phyloP scores from a whole-genome alignment of 108 stramenopile species.

The Cylindrotheca fusiformis region DNA sequence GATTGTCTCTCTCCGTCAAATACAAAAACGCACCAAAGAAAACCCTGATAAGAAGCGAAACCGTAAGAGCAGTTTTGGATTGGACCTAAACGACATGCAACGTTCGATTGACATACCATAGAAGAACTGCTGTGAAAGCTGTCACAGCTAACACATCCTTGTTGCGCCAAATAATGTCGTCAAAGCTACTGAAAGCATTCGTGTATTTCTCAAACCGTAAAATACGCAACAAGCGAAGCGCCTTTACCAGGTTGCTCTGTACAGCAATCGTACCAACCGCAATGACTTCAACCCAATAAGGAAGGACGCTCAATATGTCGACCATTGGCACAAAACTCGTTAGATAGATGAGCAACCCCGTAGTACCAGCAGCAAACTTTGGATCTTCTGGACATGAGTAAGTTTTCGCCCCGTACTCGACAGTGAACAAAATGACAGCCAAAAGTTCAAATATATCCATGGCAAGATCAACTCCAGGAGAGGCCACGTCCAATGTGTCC shows the following conservation, averaged over 20 bases:
- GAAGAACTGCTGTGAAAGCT: constrained; percentile 76
- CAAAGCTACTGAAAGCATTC: constrained; percentile 77
- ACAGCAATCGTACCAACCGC: constrained; percentile 27
- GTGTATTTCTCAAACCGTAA: constrained; percentile 84
- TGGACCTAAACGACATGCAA: background rate
- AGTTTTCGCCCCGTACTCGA: constrained; percentile 60
- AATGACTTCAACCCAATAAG: constrained; percentile 63
- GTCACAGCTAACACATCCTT: constrained; percentile 81
- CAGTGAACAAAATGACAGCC: constrained; percentile 65
- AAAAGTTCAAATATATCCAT: constrained; percentile 62
- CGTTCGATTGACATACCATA: constrained; percentile 41
- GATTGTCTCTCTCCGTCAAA: constrained; percentile 78
- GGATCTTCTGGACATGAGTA: constrained; percentile 58
- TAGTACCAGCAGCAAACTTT: constrained; percentile 38
- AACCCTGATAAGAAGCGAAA: constrained; percentile 20
- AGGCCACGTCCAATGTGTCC: constrained; percentile 41
- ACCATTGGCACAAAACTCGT: constrained; percentile 67
- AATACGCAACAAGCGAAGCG: constrained; percentile 63
- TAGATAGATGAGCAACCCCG: constrained; percentile 27
- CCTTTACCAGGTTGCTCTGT: constrained; percentile 39
- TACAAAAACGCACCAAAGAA: constrained; percentile 78
- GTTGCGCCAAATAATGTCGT: constrained; percentile 69
- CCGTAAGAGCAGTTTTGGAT: background rate
- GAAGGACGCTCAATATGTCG: constrained; percentile 73
- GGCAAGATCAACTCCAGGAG: constrained; percentile 15